Evolutionary conservation across 2,329 filamentous ascomycete genomes (phyloP), one percentile per base, ranked within the genome.

Genomic region (Domatiomyces catenatus): DNA sequence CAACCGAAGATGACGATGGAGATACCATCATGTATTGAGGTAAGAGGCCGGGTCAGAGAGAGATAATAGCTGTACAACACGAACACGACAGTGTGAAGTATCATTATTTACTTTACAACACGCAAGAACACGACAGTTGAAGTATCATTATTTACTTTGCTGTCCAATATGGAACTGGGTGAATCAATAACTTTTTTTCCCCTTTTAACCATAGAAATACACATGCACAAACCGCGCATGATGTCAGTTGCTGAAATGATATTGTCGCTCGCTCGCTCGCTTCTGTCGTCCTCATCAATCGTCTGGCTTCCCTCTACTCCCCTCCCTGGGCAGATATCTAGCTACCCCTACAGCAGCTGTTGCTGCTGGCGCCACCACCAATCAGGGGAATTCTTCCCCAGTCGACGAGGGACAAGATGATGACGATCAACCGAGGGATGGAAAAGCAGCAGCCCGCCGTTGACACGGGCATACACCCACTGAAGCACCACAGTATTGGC

Each of bases 401-500:
- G 32, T 12, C 15, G 10, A 39, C 32, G 10, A 4, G 32, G 12
- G 10, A 39, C 22, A 24, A 24, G 22, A 6, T 3, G 15, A 15
- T 15, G 4, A 39, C 15, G 8, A 12, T 39, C 32, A 15, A 15
- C 32, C 1, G 32, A 15, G 10, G 32, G 32, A 2, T 8, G 32
- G 5, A 39, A 15, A 4, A 39, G 32, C 32, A 15, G 32, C 8
- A 45, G 18, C 46, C 63, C 62, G 7, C 69, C 69, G 58, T 69
- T 69, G 10, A 70, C 58, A 48, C 70, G 71, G 1, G 75, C 76
- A 66, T 93, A 86, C 1, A 84, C 54, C 73, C 75, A 82, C 63
- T 87, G 83, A 55, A 94, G 68, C 8, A 73, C 67, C 19, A 77
- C 69, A 0, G 85, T 89, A 56, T 80, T 86, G 2, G 71, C 64